Evolutionary conservation across 2,329 filamentous ascomycete species (phyloP), one percentile per base, ranked within the genome.

Genomic region (Cercospora citrullina): DNA sequence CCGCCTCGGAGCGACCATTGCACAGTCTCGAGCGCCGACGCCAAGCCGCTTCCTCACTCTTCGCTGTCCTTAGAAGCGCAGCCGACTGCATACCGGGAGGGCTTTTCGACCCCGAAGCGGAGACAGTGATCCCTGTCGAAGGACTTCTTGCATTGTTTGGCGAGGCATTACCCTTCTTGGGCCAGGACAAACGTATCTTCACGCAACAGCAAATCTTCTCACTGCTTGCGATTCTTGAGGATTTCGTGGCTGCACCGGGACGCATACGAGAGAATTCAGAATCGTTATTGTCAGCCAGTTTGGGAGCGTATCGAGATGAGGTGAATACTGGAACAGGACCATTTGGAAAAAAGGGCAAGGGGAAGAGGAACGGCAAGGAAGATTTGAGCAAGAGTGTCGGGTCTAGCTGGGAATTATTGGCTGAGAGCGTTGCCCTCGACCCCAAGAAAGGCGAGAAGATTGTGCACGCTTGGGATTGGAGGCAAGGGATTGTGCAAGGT

Each of bases 21-120:
- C 80, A 82, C 67, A 85, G 89, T 0, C 81, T 89, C 23, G 84
- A 86, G 12, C 84, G 90, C 21, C 91, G 89, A 72, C 87, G 88
- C 64, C 87, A 90, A 72, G 89, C 94, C 5, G 91, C 90, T 0
- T 84, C 87, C 53, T 90, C 92, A 1, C 83, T 98, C 60, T 84
- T 92, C 53, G 90, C 92, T n/a, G 90, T 96, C 67, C 91, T 97
- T 73, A 87, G 90, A 64, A 95, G 91, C 76, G 90, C 94, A 2
- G 91, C 92, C 66, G 93, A 97, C 78, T 94, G 92, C 77, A 96
- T 98, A 74, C 91, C 92, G 66, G 94, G 94, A 65, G 94, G 94
- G 1, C 84, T 97, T 2, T 96, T 93, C 77, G 94, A 98, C 76
- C 88, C 89, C 26, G 86, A 87, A 18, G 87, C 91, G 12, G 91